Base-by-base conservation (phyloP, 192 early-diverging fungal species). In the Coemansia sp. region DNA sequence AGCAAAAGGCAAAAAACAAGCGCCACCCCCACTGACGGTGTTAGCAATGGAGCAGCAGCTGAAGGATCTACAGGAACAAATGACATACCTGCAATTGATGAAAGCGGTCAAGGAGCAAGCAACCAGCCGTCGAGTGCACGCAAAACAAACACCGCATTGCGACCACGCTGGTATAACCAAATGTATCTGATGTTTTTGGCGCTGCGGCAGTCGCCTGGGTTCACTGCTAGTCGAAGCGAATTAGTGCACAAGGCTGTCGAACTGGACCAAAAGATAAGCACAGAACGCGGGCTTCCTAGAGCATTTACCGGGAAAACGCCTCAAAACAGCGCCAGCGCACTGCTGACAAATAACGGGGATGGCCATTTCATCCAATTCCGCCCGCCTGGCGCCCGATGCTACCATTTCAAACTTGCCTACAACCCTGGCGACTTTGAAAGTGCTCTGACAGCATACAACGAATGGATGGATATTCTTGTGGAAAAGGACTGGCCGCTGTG, bases 81-180 rank as follows among this genome's bases (percentile, higher is more conserved):
- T n/a, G n/a, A n/a, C n/a, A n/a, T n/a, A n/a, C n/a, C n/a, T 2
- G n/a, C 0, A 7, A 23, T 9, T 12, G 10, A 45, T 18, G n/a
- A 7, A 25, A 49, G 25, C 25, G 23, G 46, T 5, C 46, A 25
- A 26, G 46, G 35, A 46, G 23, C 31, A 58, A 31, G 25, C 13
- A 56, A 39, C n/a, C 43, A 26, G 20, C 49, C n/a, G 46, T 12
- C 18, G 46, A 9, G 48, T 15, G n/a, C 8, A 12, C 57, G 30
- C 30, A 52, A 49, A 13, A 13, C 52, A 29, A 42, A 53, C 15
- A 16, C 31, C 49, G 59, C 67, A 42, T 26, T 20, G 31, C 68
- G 76, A 60, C 93, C 93, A 20, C 79, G 93, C n/a, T 96, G 94
- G 94, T 92, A 93, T 37, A 96, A 87, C 46, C 94, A 95, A 63